These are phyloP conservation scores for Kalaharituber pfeilii DNA, from an alignment of 2,329 filamentous ascomycete species.

Conservation along the genomic window DNA sequence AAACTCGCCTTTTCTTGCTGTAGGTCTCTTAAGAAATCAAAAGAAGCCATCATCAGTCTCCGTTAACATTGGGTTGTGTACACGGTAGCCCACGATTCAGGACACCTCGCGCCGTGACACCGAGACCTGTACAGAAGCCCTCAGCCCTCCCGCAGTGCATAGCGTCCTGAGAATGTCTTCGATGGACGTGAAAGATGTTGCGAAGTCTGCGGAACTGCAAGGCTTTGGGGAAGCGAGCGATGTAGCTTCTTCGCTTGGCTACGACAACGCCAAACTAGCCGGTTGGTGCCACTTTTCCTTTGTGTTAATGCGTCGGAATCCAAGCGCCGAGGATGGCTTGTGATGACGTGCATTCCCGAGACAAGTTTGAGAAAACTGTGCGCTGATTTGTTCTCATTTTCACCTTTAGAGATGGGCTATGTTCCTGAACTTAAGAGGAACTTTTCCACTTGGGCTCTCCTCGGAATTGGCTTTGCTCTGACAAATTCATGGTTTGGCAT, in stretches of 20 bases:
- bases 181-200: no score
- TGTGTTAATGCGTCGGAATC: not conserved
- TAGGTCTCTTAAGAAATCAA: no score
- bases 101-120: no score
- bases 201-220: no score
- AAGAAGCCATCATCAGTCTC: no score
- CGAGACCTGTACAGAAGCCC: no score
- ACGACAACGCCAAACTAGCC: constrained; percentile 20
- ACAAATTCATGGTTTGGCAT: constrained; percentile 20
- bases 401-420: constrained; percentile 27
- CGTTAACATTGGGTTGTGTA: no score
- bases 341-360: not conserved
- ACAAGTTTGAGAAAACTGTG: constrained; percentile 1
- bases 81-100: no score
- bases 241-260: constrained; percentile 11
- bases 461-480: constrained; percentile 25
- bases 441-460: constrained; percentile 33
- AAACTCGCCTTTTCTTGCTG: no score
- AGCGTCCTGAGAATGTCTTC: no score
- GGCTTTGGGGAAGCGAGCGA: no score
- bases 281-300: constrained; percentile 13
- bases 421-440: constrained; percentile 35
- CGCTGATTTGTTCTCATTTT: constrained; percentile 2
- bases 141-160: no score
- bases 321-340: not conserved